phyloP scores from a whole-genome alignment of 2,329 filamentous ascomycete genomes.

The Aspergillus proliferans region DNA sequence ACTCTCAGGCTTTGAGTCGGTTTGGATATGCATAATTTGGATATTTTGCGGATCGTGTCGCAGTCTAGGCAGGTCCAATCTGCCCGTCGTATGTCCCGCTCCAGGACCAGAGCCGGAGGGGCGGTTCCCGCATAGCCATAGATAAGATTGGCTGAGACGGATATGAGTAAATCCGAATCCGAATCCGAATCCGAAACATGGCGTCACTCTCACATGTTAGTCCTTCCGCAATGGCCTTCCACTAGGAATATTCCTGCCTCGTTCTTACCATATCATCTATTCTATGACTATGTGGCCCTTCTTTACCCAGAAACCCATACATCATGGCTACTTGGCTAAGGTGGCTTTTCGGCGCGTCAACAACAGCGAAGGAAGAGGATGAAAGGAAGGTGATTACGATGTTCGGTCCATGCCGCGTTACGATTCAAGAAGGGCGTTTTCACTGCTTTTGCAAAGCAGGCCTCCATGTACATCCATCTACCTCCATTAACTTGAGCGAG shows the following conservation, averaged over 20 bases:
- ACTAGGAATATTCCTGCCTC: no score
- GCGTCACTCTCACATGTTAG: background rate
- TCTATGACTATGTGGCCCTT: background rate
- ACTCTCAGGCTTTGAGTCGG: no score
- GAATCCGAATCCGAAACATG: background rate
- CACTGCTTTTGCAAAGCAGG: background rate
- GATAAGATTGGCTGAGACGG: conserved; percentile 1
- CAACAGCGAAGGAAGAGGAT: background rate
- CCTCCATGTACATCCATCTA: background rate
- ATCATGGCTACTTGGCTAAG: background rate
- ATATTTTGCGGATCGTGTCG: no score
- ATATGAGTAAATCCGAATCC: background rate
- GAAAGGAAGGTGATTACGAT: background rate
- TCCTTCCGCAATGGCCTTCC: no score
- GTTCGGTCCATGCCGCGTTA: background rate
- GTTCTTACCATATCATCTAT: no score
- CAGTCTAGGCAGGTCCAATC: no score
- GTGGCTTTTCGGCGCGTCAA: background rate
- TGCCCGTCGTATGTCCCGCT: no score
- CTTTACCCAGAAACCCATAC: background rate
- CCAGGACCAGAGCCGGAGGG: background rate
- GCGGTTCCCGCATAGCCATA: background rate
- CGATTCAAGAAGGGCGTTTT: background rate
- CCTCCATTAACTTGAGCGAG: background rate
- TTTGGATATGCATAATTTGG: no score